Base-by-base conservation (phyloP, 140 eudicot genomes). In the Cichorium intybus region DNA sequence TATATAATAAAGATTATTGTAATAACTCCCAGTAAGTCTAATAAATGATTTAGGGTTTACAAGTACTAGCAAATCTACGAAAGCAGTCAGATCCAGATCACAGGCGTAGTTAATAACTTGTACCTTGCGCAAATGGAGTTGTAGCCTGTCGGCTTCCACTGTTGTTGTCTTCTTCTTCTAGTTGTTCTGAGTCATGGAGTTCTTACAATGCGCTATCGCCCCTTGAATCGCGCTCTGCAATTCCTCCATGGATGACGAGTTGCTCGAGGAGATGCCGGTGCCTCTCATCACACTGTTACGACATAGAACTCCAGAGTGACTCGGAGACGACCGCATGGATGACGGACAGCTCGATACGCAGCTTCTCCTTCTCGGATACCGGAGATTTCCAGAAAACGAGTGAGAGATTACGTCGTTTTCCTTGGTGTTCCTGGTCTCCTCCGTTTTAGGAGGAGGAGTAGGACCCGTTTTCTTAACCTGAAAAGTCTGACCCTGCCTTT, bases 131-230 rank as follows among this genome's bases (percentile, higher is more conserved):
- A 48, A 26, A 15, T 17, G 23, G 27, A 66, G 63, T 46, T 55
- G 72, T 62, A 61, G 49, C 55, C 46, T 68, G 16, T 26, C 3
- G 22, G 3, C 3, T 12, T 12, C 10, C 11, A 27, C 24, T 2
- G 10, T 39, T 45, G 20, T 43, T 4, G 37, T 5, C 0, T 18
- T 5, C 10, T n/a, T 24, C 16, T 45, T 35, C 72, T 69, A 62
- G 15, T 46, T 69, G 37, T 73, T 74, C 58, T 85, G 74, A 15
- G 69, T 21, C 96, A 92, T 76, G 5, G 98, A 92, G 74, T 77
- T 92, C 80, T 88, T 92, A 82, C 98, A 92, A 73, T 92, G 96
- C 14, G 92, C 89, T 15, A 92, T 92, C 16, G 96, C 98, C 10
- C 98, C 98, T 41, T 88, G 92, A 64, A 92, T 92, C 24, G 98